Evolutionary conservation across 495 filamentous ascomycete species (phyloP).

Genomic region (Lasiosphaeria ovina): DNA sequence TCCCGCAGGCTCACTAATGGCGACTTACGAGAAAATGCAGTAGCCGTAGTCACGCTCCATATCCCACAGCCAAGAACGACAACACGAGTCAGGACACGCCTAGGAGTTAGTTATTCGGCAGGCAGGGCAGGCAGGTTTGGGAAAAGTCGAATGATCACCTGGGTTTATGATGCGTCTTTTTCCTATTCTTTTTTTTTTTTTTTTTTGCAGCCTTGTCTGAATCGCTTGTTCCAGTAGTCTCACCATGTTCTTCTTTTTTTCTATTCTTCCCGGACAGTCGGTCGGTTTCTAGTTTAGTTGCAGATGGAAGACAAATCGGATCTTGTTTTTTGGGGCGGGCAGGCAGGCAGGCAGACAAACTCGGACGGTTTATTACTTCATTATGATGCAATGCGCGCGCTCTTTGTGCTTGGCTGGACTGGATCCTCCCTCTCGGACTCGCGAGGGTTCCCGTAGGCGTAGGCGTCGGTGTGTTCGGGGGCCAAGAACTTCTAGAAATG

Average conservation of each 20-base stretch:
- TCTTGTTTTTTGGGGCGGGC: neutral
- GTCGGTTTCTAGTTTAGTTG: neutral
- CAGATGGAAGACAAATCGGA: too few relatives aligned
- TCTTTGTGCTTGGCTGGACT: too few relatives aligned
- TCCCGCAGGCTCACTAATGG: conserved; percentile 58
- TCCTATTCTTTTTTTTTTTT: conserved; percentile 7
- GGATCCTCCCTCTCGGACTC: too few relatives aligned
- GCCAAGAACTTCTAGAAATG: too few relatives aligned
- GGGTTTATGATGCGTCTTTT: neutral
- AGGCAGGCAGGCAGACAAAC: neutral
- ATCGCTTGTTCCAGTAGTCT: conserved; percentile 17
- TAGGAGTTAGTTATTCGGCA: neutral
- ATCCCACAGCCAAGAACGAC: neutral
- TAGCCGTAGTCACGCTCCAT: conserved; percentile 23
- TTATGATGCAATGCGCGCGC: too few relatives aligned
- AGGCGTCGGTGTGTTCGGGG: too few relatives aligned
- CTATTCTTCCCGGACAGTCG: neutral
- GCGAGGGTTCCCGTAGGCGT: too few relatives aligned
- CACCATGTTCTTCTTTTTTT: conserved; percentile 4
- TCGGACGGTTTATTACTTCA: too few relatives aligned
- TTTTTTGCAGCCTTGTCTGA: conserved; percentile 11
- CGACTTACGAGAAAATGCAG: conserved; percentile 60
- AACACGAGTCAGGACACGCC: neutral
- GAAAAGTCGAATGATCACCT: conserved; percentile 27
- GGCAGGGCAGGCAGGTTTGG: conserved; percentile 6